A percentile compares a stretch with the other conserved stretches of the same genome.
These are phyloP conservation scores for Solanum aculeatissimum DNA, from an alignment of 305 asterid genomes.

Conservation along the genomic window DNA sequence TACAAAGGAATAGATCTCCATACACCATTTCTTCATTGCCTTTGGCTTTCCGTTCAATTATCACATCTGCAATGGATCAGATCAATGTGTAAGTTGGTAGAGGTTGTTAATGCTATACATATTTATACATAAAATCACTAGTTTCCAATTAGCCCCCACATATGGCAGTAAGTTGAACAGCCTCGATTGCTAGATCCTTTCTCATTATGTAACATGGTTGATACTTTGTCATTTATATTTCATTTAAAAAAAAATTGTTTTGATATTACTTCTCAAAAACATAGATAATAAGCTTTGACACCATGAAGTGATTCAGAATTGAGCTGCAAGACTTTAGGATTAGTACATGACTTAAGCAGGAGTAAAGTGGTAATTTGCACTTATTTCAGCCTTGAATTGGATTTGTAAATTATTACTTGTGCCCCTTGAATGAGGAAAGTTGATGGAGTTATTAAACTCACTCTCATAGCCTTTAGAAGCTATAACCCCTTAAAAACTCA, in stretches of 20 bases:
- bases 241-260: not conserved
- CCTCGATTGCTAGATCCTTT: not conserved
- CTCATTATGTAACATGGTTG: not conserved
- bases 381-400: not conserved
- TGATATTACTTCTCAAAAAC: not conserved
- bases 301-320: not conserved
- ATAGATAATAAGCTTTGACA: not conserved
- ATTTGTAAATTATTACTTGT: not conserved
- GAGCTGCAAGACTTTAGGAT: not conserved
- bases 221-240: not conserved
- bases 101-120: not conserved
- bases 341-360: not conserved
- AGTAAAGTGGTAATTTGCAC: not conserved
- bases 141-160: not conserved
- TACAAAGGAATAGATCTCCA: constrained; percentile 91
- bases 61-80: constrained; percentile 86
- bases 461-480: not conserved
- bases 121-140: not conserved
- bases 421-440: not conserved
- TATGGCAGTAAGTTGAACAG: not conserved
- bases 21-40: constrained; percentile 88
- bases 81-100: constrained; percentile 58
- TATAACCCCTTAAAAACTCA: not conserved
- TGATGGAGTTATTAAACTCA: not conserved
- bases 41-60: constrained; percentile 65